These are phyloP conservation scores for Pleurotus citrinopileatus DNA, from an alignment of 768 basidiomycete genomes.

Conservation along the genomic window DNA sequence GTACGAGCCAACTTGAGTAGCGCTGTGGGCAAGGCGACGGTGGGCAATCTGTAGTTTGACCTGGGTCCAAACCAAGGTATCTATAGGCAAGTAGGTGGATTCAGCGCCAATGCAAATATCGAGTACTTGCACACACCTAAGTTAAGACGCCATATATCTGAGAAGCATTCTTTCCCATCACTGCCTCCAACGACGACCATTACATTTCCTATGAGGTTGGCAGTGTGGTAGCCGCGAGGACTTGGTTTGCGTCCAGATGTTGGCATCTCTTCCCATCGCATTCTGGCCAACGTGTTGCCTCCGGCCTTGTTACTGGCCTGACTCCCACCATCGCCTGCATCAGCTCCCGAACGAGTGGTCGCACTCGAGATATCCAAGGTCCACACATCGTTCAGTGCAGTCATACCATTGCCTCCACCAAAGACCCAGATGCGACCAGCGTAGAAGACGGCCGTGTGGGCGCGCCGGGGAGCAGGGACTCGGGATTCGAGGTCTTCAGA, in stretches of 20 bases:
- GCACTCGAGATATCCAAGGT: constrained; percentile 63
- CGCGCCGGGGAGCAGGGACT: constrained; percentile 69
- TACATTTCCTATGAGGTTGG: constrained; percentile 79
- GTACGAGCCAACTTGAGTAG: constrained; percentile 90
- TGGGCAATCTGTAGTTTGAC: constrained; percentile 36
- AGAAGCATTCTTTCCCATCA: constrained; percentile 85
- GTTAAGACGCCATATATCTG: constrained; percentile 84
- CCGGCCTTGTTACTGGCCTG: neutral
- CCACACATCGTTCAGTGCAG: constrained; percentile 91
- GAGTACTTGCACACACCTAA: constrained; percentile 59
- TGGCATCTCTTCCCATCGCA: constrained; percentile 60
- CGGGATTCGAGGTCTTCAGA: constrained; percentile 13
- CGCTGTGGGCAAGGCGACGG: constrained; percentile 73
- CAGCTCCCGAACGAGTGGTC: constrained; percentile 17
- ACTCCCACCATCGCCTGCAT: constrained; percentile 13
- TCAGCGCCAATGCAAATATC: neutral
- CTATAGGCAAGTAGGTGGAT: constrained; percentile 20
- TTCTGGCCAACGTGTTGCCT: constrained; percentile 19
- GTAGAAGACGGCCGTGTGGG: constrained; percentile 83
- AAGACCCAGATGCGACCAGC: constrained; percentile 77
- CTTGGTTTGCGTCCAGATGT: constrained; percentile 56
- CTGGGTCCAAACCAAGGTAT: constrained; percentile 43
- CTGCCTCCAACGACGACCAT: constrained; percentile 92
- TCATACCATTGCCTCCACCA: constrained; percentile 90
- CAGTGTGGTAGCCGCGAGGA: constrained; percentile 86